phyloP scores from a whole-genome alignment of 768 basidiomycete genomes.

The Kwoniella pini region DNA sequence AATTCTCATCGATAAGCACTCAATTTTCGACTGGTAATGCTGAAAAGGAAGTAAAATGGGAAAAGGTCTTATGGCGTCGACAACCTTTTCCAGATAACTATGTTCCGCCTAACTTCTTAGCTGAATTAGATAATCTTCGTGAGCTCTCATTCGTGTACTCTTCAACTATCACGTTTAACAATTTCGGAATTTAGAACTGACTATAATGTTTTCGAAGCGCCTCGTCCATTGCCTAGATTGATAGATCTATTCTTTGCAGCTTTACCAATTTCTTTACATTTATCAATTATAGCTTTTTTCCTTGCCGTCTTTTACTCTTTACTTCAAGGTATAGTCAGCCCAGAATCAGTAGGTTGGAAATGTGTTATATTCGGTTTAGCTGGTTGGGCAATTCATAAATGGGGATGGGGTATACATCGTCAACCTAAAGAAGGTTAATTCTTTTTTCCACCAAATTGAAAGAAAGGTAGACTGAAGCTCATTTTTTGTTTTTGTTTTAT shows the following conservation, averaged over 20 bases:
- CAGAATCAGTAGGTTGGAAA: constrained; percentile 33
- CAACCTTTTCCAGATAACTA: constrained; percentile 82
- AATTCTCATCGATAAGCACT: background rate
- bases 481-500: too few relatives aligned
- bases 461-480: too few relatives aligned
- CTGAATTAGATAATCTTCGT: constrained; percentile 62
- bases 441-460: too few relatives aligned
- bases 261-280: constrained; percentile 74
- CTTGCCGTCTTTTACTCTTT: constrained; percentile 65
- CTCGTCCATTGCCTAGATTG: constrained; percentile 29
- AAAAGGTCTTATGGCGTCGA: constrained; percentile 52
- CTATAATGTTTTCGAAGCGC: constrained; percentile 17
- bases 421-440: constrained; percentile 6
- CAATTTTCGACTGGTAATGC: background rate
- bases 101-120: constrained; percentile 75
- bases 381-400: constrained; percentile 20
- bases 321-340: constrained; percentile 16
- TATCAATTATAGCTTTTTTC: constrained; percentile 78
- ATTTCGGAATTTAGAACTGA: background rate
- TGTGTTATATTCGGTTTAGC: constrained; percentile 22
- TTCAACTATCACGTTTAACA: too few relatives aligned
- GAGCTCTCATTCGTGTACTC: constrained; percentile 7
- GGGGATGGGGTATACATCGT: constrained; percentile 36
- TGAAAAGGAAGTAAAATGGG: constrained; percentile 31
- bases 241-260: constrained; percentile 35